Evolutionary conservation across 2,329 filamentous ascomycete species (phyloP).

Genomic region (Alternaria gaisen): DNA sequence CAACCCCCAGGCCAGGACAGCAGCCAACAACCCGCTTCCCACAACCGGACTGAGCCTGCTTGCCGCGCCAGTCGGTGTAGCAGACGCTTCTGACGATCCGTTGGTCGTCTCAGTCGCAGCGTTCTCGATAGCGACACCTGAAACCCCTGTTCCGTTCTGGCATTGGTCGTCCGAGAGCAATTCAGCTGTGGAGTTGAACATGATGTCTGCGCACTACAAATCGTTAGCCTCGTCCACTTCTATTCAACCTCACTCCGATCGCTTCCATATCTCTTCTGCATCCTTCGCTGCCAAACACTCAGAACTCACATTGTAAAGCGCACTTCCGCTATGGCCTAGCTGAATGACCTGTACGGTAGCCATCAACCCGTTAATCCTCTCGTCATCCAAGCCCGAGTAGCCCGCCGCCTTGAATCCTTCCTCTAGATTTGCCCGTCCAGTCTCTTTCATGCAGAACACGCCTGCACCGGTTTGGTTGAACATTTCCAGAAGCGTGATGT

Average conservation of each 20-base stretch:
- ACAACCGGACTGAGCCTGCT: slow-evolving; percentile 23
- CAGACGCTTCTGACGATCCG: not conserved
- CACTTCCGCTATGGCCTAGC: slow-evolving; percentile 50
- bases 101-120: slow-evolving; percentile 7
- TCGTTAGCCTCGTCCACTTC: slow-evolving; percentile 11
- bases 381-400: slow-evolving; percentile 28
- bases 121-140: slow-evolving; percentile 43
- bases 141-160: slow-evolving; percentile 52
- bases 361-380: slow-evolving; percentile 49
- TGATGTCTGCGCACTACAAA: slow-evolving; percentile 55
- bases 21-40: slow-evolving; percentile 31
- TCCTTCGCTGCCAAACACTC: not conserved
- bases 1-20: slow-evolving; percentile 30
- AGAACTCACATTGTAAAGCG: slow-evolving; percentile 55
- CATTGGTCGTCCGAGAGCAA: slow-evolving; percentile 51
- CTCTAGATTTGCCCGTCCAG: slow-evolving; percentile 38
- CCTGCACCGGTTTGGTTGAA: slow-evolving; percentile 62
- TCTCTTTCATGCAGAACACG: slow-evolving; percentile 56
- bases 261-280: not conserved
- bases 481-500: slow-evolving; percentile 54
- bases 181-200: slow-evolving; percentile 51
- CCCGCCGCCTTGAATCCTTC: slow-evolving; percentile 36
- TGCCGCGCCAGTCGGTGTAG: slow-evolving; percentile 22
- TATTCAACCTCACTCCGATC: not conserved
- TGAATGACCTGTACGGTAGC: slow-evolving; percentile 59